Percentiles rank a stretch among this genome's conserved stretches.
Evolutionary conservation across 2,329 filamentous ascomycete genomes (phyloP).

Genomic region (Apiospora pterosperma): DNA sequence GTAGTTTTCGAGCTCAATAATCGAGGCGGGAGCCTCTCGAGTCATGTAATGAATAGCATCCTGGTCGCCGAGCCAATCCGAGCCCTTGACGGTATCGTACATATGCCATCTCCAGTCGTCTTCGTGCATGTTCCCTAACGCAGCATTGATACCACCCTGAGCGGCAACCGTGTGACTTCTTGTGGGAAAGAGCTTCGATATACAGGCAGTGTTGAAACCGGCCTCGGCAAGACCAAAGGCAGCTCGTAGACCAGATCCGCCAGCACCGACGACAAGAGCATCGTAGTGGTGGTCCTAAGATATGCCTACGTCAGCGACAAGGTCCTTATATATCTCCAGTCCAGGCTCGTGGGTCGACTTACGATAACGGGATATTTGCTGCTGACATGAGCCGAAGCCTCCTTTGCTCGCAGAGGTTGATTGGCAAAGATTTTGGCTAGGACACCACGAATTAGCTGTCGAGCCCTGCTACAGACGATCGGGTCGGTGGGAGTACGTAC

Average conservation of each 20-base stretch:
- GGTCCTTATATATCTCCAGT: slow-evolving; percentile 9
- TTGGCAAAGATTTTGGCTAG: slow-evolving; percentile 82
- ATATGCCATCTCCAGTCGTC: slow-evolving; percentile 99
- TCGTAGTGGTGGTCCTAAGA: slow-evolving; percentile 93
- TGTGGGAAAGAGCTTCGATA: slow-evolving; percentile 83
- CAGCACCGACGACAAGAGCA: slow-evolving; percentile 88
- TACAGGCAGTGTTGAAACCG: slow-evolving; percentile 86
- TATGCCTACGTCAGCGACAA: slow-evolving; percentile 16
- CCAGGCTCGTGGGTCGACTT: slow-evolving; percentile 37
- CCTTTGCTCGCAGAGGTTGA: slow-evolving; percentile 84
- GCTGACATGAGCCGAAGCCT: slow-evolving; percentile 82
- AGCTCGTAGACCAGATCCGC: slow-evolving; percentile 76
- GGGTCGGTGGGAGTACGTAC: slow-evolving; percentile 45
- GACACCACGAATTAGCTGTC: slow-evolving; percentile 14
- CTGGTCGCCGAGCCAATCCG: slow-evolving; percentile 95
- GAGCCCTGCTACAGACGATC: neutral
- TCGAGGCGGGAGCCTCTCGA: slow-evolving; percentile 83
- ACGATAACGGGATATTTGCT: slow-evolving; percentile 93
- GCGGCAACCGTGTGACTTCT: slow-evolving; percentile 81
- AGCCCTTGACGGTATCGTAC: slow-evolving; percentile 98
- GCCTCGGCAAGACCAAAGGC: slow-evolving; percentile 85
- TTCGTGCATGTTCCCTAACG: slow-evolving; percentile 93
- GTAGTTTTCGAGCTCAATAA: slow-evolving; percentile 95
- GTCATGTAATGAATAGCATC: slow-evolving; percentile 99
- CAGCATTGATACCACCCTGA: slow-evolving; percentile 83